Evolutionary conservation across 306 rosid species (phyloP).

Genomic region (Psophocarpus tetragonolobus): DNA sequence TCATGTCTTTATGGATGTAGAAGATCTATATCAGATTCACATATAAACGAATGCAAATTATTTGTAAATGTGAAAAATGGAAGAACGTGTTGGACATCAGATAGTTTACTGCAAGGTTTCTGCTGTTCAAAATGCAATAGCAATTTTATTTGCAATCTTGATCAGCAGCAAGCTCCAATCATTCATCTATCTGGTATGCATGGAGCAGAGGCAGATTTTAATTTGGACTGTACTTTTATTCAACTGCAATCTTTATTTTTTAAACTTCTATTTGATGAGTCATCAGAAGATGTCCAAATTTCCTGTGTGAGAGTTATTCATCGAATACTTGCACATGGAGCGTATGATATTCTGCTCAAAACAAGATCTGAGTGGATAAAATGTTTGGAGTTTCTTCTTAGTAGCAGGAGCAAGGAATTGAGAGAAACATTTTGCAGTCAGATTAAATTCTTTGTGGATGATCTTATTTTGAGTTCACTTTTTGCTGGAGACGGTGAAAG

Average conservation of each 20-base stretch:
- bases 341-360: slow-evolving; percentile 45
- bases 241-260: slow-evolving; percentile 65
- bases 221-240: slow-evolving; percentile 50
- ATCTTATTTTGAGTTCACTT: slow-evolving; percentile 57
- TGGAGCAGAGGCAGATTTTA: slow-evolving; percentile 42
- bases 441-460: slow-evolving; percentile 70
- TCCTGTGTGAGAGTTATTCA: slow-evolving; percentile 67
- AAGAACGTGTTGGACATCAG: slow-evolving; percentile 51
- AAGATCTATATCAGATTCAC: slow-evolving; percentile 41
- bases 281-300: slow-evolving; percentile 85
- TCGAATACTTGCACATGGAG: slow-evolving; percentile 72
- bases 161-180: slow-evolving; percentile 42
- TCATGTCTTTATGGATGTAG: slow-evolving; percentile 87
- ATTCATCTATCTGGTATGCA: slow-evolving; percentile 38
- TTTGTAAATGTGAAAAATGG: slow-evolving; percentile 47
- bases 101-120: slow-evolving; percentile 71
- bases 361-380: slow-evolving; percentile 66
- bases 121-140: slow-evolving; percentile 86
- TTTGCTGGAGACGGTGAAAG: slow-evolving; percentile 48
- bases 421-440: slow-evolving; percentile 90
- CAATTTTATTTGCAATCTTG: slow-evolving; percentile 37
- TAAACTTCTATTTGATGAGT: slow-evolving; percentile 74
- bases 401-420: slow-evolving; percentile 57
- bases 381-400: slow-evolving; percentile 63
- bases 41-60: slow-evolving; percentile 57